Conservation (phyloP, 1,284 basidiomycete species). For the Pseudozyma tsukubaensis region DNA sequence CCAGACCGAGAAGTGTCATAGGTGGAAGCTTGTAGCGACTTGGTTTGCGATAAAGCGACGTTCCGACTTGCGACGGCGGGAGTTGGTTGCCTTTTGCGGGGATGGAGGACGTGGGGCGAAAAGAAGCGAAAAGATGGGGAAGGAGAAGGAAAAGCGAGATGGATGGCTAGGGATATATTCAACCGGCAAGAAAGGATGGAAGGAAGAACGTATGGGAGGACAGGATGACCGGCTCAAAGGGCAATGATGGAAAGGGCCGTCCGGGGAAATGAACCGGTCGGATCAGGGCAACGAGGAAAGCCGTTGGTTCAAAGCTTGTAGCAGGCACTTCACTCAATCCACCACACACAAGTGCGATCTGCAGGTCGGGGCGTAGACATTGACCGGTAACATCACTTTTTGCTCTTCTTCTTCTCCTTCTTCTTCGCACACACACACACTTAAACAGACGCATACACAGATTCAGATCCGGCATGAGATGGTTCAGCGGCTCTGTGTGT, state of each 20-base stretch:
- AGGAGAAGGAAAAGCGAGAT: background rate
- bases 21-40: constrained; percentile 16
- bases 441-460: too few relatives aligned
- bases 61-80: background rate
- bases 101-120: background rate
- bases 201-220: background rate
- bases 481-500: too few relatives aligned
- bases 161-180: constrained; percentile 1
- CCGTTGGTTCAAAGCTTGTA: background rate
- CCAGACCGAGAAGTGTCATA: constrained; percentile 45
- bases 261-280: constrained; percentile 8
- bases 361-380: too few relatives aligned
- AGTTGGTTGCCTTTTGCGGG: background rate
- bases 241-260: background rate
- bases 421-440: too few relatives aligned
- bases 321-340: too few relatives aligned
- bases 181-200: background rate
- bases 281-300: background rate
- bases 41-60: background rate
- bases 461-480: too few relatives aligned
- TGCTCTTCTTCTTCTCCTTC: too few relatives aligned
- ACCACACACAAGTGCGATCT: too few relatives aligned
- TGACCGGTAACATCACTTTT: too few relatives aligned
- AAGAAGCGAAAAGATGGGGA: background rate
- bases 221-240: background rate